Base-by-base conservation (phyloP, 2,329 filamentous ascomycete genomes). In the Phialophora tarda region DNA sequence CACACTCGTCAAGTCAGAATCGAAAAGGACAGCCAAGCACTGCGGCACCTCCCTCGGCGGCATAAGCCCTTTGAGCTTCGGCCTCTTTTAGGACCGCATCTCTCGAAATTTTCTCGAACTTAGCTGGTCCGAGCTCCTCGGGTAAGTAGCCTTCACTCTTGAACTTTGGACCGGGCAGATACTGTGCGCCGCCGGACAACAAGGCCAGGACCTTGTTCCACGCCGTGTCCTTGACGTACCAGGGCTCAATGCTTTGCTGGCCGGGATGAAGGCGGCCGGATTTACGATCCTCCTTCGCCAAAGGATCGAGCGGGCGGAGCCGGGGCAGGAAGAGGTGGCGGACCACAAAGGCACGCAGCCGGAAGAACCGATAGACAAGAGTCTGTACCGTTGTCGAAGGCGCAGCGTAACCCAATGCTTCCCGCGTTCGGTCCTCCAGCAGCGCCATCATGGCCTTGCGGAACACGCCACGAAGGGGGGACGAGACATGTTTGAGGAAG, bases 341-440 rank as follows among this genome's bases (percentile, higher is more conserved):
- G 48, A 62, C 48, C 44, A 62, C 23, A 41, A 62, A 62, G 26
- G 59, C 59, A 26, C 59, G 59, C 11, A 62, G 32, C 32, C 48
- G n/a, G 59, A 62, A 62, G 50, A 50, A 41, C 1, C 32, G 47
- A 41, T 62, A 41, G 14, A 62, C 59, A 14, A 62, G 23, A n/a
- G 28, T n/a, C 26, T 62, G 26, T 4, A 62, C 48, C 17, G 55
- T 26, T 56, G 73, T 21, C 75, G 74, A 0, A 17, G 34, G 34
- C 14, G 34, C 34, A 17, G 3, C 34, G 34, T 41, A 41, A 7
- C 34, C 34, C 34, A 41, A 6, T 41, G 34, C 34, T 17, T 41
- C 34, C 12, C 34, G 34, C 5, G 34, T 41, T 41, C 14, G 34
- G 12, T 14, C 12, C 7, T 41, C 34, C 34, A 41, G 34, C 14